A percentile compares a stretch with the other conserved stretches of the same genome.
These are phyloP conservation scores for Trichocladium antarcticum DNA, from an alignment of 495 filamentous ascomycete species.

Conservation along the genomic window DNA sequence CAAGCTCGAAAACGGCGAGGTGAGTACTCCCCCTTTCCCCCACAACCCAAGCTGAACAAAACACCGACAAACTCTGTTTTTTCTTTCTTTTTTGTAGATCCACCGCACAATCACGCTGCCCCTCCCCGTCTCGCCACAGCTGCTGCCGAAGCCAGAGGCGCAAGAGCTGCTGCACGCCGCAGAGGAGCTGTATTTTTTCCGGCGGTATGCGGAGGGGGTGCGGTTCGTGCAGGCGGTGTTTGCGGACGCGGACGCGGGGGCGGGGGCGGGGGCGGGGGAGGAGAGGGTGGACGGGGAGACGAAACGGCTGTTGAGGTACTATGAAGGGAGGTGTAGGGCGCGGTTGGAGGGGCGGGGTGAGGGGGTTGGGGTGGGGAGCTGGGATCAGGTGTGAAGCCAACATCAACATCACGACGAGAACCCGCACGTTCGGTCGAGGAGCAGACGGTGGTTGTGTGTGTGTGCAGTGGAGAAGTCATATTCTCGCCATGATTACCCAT, in stretches of 20 bases:
- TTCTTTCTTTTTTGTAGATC: too few species aligned
- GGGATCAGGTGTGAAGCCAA: too few species aligned
- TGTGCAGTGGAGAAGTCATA: slow-evolving; percentile 1
- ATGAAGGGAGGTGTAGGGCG: slow-evolving; percentile 27
- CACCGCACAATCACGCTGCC: slow-evolving; percentile 33
- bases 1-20: slow-evolving; percentile 40
- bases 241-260: not conserved
- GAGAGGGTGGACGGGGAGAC: slow-evolving; percentile 30
- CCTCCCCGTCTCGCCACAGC: slow-evolving; percentile 2
- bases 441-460: too few species aligned
- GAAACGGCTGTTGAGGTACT: slow-evolving; percentile 24
- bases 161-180: slow-evolving; percentile 43
- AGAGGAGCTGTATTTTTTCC: slow-evolving; percentile 47
- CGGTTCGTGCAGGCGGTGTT: slow-evolving; percentile 25
- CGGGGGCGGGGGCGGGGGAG: slow-evolving; percentile 10
- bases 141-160: slow-evolving; percentile 30
- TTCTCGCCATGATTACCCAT: not conserved
- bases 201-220: slow-evolving; percentile 35
- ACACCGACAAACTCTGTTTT: too few species aligned
- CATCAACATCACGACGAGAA: too few species aligned
- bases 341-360: not conserved
- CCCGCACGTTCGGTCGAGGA: too few species aligned
- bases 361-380: not conserved
- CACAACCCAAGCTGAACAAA: not conserved
- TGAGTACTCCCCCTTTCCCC: slow-evolving; percentile 7